Conservation (phyloP, 306 rosid genomes). For the Quercus robur region DNA sequence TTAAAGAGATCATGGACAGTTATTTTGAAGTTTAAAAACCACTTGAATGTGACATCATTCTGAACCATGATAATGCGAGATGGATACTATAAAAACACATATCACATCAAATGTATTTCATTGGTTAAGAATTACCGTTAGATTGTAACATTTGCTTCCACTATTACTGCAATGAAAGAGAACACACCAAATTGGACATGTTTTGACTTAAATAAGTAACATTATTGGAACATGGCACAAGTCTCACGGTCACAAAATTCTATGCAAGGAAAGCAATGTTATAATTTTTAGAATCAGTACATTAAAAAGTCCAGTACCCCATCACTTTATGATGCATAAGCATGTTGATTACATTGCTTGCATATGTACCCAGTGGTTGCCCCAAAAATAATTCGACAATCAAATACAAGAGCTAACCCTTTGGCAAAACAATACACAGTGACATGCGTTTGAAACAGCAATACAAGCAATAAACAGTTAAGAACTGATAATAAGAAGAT, state of each 20-base stretch:
- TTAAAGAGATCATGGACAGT: neutral
- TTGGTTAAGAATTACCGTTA: neutral
- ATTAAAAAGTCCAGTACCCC: no score
- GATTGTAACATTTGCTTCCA: neutral
- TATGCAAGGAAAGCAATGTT: no score
- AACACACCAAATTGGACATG: neutral
- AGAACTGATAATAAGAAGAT: neutral
- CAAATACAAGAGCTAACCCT: neutral
- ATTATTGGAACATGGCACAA: neutral
- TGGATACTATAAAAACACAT: neutral
- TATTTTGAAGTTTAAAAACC: neutral
- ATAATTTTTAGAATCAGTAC: no score
- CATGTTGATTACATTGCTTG: no score
- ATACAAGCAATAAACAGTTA: neutral
- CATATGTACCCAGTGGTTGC: no score
- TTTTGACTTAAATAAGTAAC: neutral
- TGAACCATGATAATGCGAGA: neutral
- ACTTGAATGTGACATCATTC: neutral
- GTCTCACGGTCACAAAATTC: neutral
- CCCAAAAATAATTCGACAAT: no score
- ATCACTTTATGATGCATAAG: no score
- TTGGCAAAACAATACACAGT: neutral
- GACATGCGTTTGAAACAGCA: neutral
- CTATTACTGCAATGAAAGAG: neutral
- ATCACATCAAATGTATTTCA: neutral